phyloP scores from a whole-genome alignment of 2,329 filamentous ascomycete species.

The Aspergillus piperis region DNA sequence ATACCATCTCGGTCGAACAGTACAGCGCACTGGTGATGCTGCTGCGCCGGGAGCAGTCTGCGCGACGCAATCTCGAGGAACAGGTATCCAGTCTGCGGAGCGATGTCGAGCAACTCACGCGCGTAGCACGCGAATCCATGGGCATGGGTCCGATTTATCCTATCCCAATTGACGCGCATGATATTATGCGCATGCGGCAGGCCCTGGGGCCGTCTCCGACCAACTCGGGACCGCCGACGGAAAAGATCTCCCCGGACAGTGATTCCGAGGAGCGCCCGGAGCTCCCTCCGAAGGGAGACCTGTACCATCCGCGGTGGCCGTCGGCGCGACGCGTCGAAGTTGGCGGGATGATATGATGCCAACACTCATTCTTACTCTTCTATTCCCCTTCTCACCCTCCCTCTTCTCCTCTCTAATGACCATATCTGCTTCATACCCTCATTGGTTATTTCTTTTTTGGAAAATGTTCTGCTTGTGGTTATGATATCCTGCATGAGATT shows the following conservation, averaged over 20 bases:
- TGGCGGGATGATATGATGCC: constrained; percentile 33
- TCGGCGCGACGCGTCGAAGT: constrained; percentile 27
- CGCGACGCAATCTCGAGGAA: constrained; percentile 47
- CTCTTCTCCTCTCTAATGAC: constrained; percentile 2
- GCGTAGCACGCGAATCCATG: constrained; percentile 33
- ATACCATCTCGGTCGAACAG: constrained; percentile 47
- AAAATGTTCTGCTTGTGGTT: not conserved
- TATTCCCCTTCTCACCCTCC: not conserved
- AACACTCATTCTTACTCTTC: not conserved
- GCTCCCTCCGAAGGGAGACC: constrained; percentile 23
- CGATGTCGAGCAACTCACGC: constrained; percentile 41
- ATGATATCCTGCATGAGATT: not conserved
- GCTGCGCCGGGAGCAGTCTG: constrained; percentile 49
- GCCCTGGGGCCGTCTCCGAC: constrained; percentile 23
- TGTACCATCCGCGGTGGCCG: constrained; percentile 31
- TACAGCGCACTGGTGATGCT: constrained; percentile 50
- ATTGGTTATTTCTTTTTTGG: not conserved
- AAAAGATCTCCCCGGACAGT: constrained; percentile 25
- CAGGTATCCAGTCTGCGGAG: constrained; percentile 47
- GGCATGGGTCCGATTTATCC: constrained; percentile 38
- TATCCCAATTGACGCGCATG: constrained; percentile 33
- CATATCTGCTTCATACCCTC: not conserved
- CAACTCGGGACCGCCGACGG: constrained; percentile 15
- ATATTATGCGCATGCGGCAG: constrained; percentile 33
- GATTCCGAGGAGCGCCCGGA: constrained; percentile 30